Evolutionary conservation across 2,329 filamentous ascomycete genomes (phyloP), one percentile per base, ranked within the genome.

Genomic region (Alternaria brassicae): DNA sequence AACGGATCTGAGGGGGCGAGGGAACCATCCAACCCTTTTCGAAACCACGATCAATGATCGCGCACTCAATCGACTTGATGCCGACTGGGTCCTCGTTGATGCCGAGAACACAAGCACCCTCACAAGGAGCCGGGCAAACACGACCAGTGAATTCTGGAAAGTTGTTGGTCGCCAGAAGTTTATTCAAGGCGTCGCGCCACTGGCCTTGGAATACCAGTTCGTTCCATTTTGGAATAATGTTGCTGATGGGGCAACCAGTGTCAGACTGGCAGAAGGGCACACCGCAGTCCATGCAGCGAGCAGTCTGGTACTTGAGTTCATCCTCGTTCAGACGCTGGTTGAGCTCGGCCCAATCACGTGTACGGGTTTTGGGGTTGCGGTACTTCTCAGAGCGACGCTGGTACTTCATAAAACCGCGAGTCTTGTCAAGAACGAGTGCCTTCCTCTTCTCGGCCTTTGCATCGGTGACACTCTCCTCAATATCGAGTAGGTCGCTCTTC

Each of bases 1-100:
- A 95, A 66, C 93, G 92, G 62, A 88, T 85, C 77, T 89, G 80
- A 5, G 94, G 93, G 53, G 90, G 90, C 4, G 83, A 83, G 64
- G 94, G 93, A 19, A 96, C 83, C 91, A 98, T 97, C 94, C 94
- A 98, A 65, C 94, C 94, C 92, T 91, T 96, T 78, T 97, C 93
- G 74, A 97, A 98, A 45, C 94, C 94, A 67, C 94, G 92, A 76
- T 98, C 94, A 68, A 98, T 97, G 76, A 98, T 97, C 62, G 94
- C 94, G 76, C 94, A 97, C 78, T 98, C 94, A 63, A 98, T 97
- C 0, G 92, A 97, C 84, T 98, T 98, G 85, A 98, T 98, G 67
- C 94, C 94, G 37, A 98, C 94, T 4, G 94, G 93, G 69, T 97
- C 93, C 77, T 97, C 93, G 73, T 96, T 97, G 81, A 98, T 98